Evolutionary conservation across 2,329 filamentous ascomycete genomes (phyloP).

Genomic region (Verticillium nubilum): DNA sequence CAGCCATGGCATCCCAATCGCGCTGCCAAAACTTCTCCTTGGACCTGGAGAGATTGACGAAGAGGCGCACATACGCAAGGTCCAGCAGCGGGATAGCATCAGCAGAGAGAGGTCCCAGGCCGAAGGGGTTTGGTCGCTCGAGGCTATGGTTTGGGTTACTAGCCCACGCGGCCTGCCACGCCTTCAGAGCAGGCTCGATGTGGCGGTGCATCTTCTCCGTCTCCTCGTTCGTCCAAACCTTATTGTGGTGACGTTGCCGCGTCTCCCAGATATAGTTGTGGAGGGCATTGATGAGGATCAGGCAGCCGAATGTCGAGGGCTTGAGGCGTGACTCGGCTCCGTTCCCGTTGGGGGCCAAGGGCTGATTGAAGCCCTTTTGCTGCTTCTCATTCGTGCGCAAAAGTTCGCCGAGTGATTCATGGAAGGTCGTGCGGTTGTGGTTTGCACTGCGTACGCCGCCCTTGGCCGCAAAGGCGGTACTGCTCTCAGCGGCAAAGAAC

Average conservation of each 20-base stretch:
- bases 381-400: conserved; percentile 68
- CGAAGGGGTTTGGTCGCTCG: conserved; percentile 79
- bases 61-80: conserved; percentile 85
- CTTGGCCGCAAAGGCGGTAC: conserved; percentile 73
- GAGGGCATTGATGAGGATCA: conserved; percentile 86
- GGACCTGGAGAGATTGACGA: conserved; percentile 85
- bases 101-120: conserved; percentile 74
- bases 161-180: conserved; percentile 91
- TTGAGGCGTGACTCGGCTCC: conserved; percentile 63
- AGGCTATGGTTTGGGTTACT: conserved; percentile 79
- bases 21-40: conserved; percentile 94
- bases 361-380: conserved; percentile 44
- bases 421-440: conserved; percentile 71
- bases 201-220: conserved; percentile 94
- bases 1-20: conserved; percentile 87
- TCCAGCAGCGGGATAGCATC: conserved; percentile 89
- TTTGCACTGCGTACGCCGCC: conserved; percentile 67
- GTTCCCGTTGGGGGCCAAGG: conserved; percentile 44
- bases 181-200: conserved; percentile 87
- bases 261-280: conserved; percentile 99
- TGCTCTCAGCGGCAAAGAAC: conserved; percentile 77
- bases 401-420: conserved; percentile 73
- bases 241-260: conserved; percentile 79
- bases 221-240: conserved; percentile 85
- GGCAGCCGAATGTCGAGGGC: conserved; percentile 87